These are phyloP conservation scores for Reutealis trisperma DNA, from an alignment of 345 rosid genomes.

Conservation along the genomic window DNA sequence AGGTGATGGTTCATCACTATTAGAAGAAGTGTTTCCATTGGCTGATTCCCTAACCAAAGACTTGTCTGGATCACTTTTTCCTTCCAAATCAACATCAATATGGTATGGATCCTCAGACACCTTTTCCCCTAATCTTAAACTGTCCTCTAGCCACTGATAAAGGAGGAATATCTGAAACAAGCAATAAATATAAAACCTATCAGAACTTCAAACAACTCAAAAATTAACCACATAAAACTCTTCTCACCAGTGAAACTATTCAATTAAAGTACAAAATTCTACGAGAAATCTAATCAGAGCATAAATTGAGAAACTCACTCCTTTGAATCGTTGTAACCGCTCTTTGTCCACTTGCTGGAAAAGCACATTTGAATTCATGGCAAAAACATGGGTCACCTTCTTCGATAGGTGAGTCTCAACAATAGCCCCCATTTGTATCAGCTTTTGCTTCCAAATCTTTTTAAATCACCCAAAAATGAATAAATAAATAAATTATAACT, in stretches of 20 bases:
- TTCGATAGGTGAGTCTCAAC: constrained; percentile 53
- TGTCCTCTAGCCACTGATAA: constrained; percentile 89
- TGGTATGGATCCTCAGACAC: constrained; percentile 62
- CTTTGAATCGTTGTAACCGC: constrained; percentile 48
- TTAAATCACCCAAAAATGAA: background rate
- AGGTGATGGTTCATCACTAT: constrained; percentile 35
- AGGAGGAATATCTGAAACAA: constrained; percentile 55
- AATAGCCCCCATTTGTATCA: constrained; percentile 79
- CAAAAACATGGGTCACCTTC: constrained; percentile 67
- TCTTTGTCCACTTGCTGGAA: constrained; percentile 39
- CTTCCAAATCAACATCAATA: constrained; percentile 42
- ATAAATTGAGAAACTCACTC: constrained; percentile 40
- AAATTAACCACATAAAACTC: background rate
- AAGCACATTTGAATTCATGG: constrained; percentile 47
- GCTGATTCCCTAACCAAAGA: constrained; percentile 26
- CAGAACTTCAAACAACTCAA: background rate
- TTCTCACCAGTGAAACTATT: background rate
- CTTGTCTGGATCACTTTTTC: constrained; percentile 26
- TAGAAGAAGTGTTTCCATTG: constrained; percentile 28
- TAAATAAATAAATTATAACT: background rate
- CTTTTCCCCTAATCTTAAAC: constrained; percentile 66
- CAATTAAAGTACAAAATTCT: background rate
- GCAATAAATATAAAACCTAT: background rate
- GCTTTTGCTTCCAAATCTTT: constrained; percentile 90
- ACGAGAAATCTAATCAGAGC: background rate